A percentile compares a stretch with the other conserved stretches of the same genome.
These are phyloP conservation scores for Xylaria sp. DNA, from an alignment of 2,329 filamentous ascomycete genomes.

Conservation along the genomic window DNA sequence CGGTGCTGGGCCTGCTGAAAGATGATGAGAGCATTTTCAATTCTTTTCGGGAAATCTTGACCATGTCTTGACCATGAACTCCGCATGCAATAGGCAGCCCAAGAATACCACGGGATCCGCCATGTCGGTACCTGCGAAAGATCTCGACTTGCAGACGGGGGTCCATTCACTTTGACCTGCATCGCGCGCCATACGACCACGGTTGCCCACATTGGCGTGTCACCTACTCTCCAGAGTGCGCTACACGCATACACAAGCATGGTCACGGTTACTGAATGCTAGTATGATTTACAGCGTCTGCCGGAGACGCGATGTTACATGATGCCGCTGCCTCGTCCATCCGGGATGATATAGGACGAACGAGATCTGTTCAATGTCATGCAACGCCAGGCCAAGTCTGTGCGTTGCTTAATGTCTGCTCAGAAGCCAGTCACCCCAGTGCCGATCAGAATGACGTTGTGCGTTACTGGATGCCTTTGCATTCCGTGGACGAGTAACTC, in stretches of 20 bases:
- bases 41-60: slow-evolving; percentile 5
- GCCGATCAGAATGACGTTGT: slow-evolving; percentile 46
- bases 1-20: neutral
- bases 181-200: slow-evolving; percentile 26
- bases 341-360: slow-evolving; percentile 45
- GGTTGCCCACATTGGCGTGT: slow-evolving; percentile 16
- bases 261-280: slow-evolving; percentile 18
- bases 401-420: slow-evolving; percentile 25
- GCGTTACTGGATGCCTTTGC: slow-evolving; percentile 34
- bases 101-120: slow-evolving; percentile 36
- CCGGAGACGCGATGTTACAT: slow-evolving; percentile 31
- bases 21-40: neutral
- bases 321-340: slow-evolving; percentile 26
- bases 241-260: slow-evolving; percentile 1
- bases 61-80: slow-evolving; percentile 5
- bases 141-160: slow-evolving; percentile 32
- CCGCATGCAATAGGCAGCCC: slow-evolving; percentile 1
- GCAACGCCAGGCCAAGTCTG: slow-evolving; percentile 34
- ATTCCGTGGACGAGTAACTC: slow-evolving; percentile 35
- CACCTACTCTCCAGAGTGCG: slow-evolving; percentile 3
- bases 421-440: slow-evolving; percentile 20
- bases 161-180: slow-evolving; percentile 35
- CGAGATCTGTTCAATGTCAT: slow-evolving; percentile 41
- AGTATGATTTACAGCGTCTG: slow-evolving; percentile 31
- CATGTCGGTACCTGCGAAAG: slow-evolving; percentile 42